A percentile compares a stretch with the other conserved stretches of the same genome.
phyloP scores from a whole-genome alignment of 805 yeast species.

The Metschnikowia baotianmanensis region DNA sequence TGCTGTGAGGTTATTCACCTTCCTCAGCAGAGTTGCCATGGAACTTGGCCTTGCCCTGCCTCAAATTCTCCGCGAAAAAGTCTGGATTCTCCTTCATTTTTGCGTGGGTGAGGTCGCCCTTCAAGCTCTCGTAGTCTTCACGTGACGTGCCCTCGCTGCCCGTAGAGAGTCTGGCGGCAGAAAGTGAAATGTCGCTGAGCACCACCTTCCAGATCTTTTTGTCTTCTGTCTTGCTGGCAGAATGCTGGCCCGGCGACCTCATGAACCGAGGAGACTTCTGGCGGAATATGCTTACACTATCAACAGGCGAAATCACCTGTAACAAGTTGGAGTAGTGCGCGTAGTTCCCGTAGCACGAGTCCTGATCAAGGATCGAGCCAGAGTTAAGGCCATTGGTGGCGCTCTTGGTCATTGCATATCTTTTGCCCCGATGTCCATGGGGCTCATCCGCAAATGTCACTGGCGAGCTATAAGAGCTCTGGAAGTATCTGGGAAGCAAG shows the following conservation, averaged over 20 bases:
- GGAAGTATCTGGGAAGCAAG: constrained; percentile 6
- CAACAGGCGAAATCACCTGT: constrained; percentile 7
- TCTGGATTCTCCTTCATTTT: constrained; percentile 16
- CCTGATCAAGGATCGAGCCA: constrained; percentile 4
- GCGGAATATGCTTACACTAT: constrained; percentile 6
- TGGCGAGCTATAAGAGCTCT: constrained; percentile 10
- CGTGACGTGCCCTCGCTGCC: constrained; percentile 27
- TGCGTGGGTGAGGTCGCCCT: constrained; percentile 30
- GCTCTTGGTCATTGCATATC: neutral
- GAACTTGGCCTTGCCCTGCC: constrained; percentile 17
- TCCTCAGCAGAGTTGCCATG: constrained; percentile 1
- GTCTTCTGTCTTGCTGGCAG: constrained; percentile 5
- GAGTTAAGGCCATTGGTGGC: constrained; percentile 2
- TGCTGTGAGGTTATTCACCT: neutral
- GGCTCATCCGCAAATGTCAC: constrained; percentile 2
- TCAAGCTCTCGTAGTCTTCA: constrained; percentile 22
- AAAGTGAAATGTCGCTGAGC: constrained; percentile 32
- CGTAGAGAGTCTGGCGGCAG: constrained; percentile 37
- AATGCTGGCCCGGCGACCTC: constrained; percentile 2
- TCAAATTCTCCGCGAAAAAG: constrained; percentile 23
- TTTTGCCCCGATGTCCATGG: neutral
- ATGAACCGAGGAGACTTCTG: constrained; percentile 4
- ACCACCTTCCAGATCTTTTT: constrained; percentile 30
- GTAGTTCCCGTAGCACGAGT: constrained; percentile 4
- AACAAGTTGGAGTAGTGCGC: constrained; percentile 7